phyloP scores from a whole-genome alignment of 2,329 filamentous ascomycete species.

The Sordariomycetes sp. region DNA sequence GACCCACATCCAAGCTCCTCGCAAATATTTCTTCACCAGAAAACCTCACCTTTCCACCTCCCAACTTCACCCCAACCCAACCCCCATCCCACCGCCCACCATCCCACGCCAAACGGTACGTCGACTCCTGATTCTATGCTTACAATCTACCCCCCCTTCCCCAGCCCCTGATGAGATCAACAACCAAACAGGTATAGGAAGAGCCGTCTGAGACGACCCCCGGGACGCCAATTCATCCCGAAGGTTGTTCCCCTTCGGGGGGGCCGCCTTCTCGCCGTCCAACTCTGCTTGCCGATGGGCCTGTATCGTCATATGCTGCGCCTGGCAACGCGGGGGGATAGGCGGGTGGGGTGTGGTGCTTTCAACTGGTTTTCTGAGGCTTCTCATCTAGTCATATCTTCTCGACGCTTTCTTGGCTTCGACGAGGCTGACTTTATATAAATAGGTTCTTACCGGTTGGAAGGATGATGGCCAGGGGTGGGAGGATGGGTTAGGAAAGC shows the following conservation, averaged over 20 bases:
- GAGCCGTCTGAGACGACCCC: slow-evolving; percentile 1
- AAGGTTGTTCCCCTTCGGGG: not conserved
- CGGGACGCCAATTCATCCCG: not conserved
- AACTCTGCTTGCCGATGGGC: not conserved
- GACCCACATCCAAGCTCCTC: not conserved
- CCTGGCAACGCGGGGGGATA: not conserved
- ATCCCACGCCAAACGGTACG: not conserved
- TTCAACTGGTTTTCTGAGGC: slow-evolving; percentile 1
- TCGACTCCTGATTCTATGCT: not conserved
- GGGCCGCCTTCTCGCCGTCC: not conserved
- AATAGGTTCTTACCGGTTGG: not conserved
- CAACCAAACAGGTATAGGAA: not conserved
- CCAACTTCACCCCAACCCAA: not conserved
- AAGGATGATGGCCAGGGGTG: not conserved
- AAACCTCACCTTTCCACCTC: not conserved
- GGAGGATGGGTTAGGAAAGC: not conserved
- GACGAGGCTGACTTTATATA: not conserved
- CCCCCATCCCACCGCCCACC: not conserved
- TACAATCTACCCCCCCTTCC: not conserved
- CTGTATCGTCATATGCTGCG: not conserved
- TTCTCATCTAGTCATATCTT: not conserved
- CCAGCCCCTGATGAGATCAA: not conserved
- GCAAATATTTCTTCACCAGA: not conserved
- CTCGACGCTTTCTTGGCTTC: not conserved
- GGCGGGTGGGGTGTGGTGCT: not conserved